Base-by-base conservation (phyloP, 441 rosid species). In the Adansonia gregorii region DNA sequence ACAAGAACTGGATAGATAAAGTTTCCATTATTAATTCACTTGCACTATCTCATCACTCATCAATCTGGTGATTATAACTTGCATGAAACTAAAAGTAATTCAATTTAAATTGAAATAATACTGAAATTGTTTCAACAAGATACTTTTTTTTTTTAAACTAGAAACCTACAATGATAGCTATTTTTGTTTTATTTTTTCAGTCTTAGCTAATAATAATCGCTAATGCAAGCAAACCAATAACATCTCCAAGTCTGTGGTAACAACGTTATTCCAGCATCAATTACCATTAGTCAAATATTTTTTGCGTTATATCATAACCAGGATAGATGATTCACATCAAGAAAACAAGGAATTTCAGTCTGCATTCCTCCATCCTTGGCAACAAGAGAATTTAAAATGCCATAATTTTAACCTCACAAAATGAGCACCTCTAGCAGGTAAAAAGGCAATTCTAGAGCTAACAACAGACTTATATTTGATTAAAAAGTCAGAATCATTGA, bases 291-390 rank as follows among this genome's bases (percentile, higher is more conserved):
- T 43, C 71, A 65, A 65, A 20, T 43, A 66, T 64, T 2, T 61
- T 48, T 39, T 22, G 22, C 19, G 22, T 68, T 68, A 48, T 6
- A 20, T 2, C 31, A 45, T 10, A 48, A 46, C 12, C 22, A 19
- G 35, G 24, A 31, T n/a, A 24, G 19, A 70, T 51, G 41, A 48
- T 59, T 55, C 73, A 61, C 20, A 65, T 45, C 48, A 81, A 78
- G 52, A 41, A 46, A 12, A 68, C 43, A 43, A 75, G 76, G 64
- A 78, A 73, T 9, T 67, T 73, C 52, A 27, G 45, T 27, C 31
- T 66, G 15, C 61, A 46, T 1, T 61, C 4, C 20, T 60, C 72
- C 35, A 55, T 43, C 6, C 6, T 45, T n/a, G 51, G 59, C 61
- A 43, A 31, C 19, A 45, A 43, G 72, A 20, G 72, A 45, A 67